Evolutionary conservation across 331 rosid species (phyloP).

Genomic region (Phaseolus coccineus): DNA sequence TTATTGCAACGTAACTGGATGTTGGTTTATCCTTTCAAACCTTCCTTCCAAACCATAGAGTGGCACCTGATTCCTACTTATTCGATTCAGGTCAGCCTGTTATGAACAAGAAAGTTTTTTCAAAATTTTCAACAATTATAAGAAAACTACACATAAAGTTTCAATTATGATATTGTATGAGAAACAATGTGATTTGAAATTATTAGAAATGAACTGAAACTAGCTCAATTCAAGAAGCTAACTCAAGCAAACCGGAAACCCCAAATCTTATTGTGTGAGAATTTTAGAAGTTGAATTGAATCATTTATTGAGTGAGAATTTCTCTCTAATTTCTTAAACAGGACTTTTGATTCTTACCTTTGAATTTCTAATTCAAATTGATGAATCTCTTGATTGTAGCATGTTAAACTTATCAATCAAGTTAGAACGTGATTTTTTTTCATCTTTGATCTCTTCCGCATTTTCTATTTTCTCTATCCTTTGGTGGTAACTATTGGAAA

Average conservation of each 20-base stretch:
- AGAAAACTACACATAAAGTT: conserved; percentile 24
- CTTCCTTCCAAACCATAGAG: conserved; percentile 88
- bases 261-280: not conserved
- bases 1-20: conserved; percentile 79
- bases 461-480: too few species aligned
- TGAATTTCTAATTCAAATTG: too few species aligned
- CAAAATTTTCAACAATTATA: conserved; percentile 30
- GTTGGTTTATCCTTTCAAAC: conserved; percentile 94
- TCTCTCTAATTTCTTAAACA: too few species aligned
- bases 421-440: too few species aligned
- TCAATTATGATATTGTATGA: not conserved
- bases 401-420: too few species aligned
- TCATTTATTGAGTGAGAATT: too few species aligned
- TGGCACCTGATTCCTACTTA: conserved; percentile 79
- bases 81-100: conserved; percentile 85
- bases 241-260: not conserved
- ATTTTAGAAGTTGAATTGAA: too few species aligned
- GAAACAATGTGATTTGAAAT: conserved; percentile 1
- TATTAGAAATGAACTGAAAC: not conserved
- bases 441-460: too few species aligned
- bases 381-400: too few species aligned
- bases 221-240: not conserved
- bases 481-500: too few species aligned
- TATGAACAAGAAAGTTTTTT: conserved; percentile 37
- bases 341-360: too few species aligned